Evolutionary conservation across 768 basidiomycete genomes (phyloP), one percentile per base, ranked within the genome.

Genomic region (Tricholomella constricta): DNA sequence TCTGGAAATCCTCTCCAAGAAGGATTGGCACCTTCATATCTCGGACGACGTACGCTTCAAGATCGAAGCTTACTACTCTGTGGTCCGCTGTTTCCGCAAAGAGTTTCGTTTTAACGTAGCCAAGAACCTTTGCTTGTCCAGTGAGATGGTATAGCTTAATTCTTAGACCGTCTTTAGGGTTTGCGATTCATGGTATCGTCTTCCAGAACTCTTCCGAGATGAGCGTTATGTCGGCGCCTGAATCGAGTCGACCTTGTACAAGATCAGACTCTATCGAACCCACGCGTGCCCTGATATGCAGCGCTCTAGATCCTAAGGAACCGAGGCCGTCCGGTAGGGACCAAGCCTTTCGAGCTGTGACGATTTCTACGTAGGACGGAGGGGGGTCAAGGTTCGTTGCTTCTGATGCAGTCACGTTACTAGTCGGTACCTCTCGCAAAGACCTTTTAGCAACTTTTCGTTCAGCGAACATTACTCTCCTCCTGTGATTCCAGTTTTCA

Each of bases 31-130:
- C 62, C 0, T 60, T 50, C 68, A 69, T 69, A 11, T 63, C 63
- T 17, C 62, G 60, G 11, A 70, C 65, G 0, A 71, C 62, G 32
- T 71, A 71, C 0, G 69, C 67, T 32, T 71, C 69, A 0, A 69
- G 48, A 7, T 48, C 55, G 2, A 72, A 26, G 43, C 58, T 49
- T 0, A 74, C 62, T 11, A 44, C 9, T 3, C 17, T 5, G 7
- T 15, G 7, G 43, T 44, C 43, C 11, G 12, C 8, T 6, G 43
- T 11, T 6, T 17, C 43, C 4, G 43, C 26, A 29, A 4, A 44
- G 3, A 44, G 4, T 12, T n/a, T n/a, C n/a, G n/a, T n/a, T n/a
- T n/a, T n/a, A n/a, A n/a, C n/a, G n/a, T n/a, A n/a, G n/a, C n/a
- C n/a, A n/a, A n/a, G n/a, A n/a, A n/a, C n/a, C n/a, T n/a, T n/a